Conservation (phyloP, 257 asterid genomes). For the Gentiana macrophylla region DNA sequence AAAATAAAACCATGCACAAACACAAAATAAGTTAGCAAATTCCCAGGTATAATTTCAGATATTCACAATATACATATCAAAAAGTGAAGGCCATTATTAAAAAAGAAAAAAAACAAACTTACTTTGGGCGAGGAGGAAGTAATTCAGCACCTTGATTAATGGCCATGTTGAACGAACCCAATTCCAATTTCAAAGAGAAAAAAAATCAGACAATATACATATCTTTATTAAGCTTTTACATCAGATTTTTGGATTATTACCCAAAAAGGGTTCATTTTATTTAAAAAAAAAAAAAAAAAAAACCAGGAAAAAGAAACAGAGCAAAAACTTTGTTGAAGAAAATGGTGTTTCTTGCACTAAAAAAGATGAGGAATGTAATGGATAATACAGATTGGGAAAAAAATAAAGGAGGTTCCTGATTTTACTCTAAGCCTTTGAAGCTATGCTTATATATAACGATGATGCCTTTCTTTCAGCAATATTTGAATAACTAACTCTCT, state of each 20-base stretch:
- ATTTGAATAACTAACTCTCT: too few species aligned
- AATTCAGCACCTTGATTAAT: constrained; percentile 1
- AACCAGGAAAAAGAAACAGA: background rate
- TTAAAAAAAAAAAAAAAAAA: background rate
- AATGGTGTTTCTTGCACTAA: background rate
- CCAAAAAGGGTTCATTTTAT: too few species aligned
- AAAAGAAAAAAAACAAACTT: constrained; percentile 3
- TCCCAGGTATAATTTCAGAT: background rate
- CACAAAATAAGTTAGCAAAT: background rate
- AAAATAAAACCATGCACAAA: background rate
- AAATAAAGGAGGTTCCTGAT: constrained; percentile 10
- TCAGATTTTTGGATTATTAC: too few species aligned
- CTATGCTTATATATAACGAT: background rate
- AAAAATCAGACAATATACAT: background rate
- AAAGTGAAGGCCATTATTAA: background rate
- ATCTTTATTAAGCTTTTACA: background rate
- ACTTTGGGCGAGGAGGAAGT: constrained; percentile 16
- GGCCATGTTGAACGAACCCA: constrained; percentile 10
- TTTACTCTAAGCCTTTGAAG: constrained; percentile 12
- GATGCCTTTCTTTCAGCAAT: too few species aligned
- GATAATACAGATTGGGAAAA: too few species aligned
- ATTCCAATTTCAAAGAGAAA: background rate
- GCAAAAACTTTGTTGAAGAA: constrained; percentile 5
- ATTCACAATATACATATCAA: background rate
- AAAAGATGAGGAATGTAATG: constrained; percentile 1